A percentile compares a stretch with the other conserved stretches of the same genome.
Conservation (phyloP, 176 grass and related monocot species). For the Triticum turgidum region DNA sequence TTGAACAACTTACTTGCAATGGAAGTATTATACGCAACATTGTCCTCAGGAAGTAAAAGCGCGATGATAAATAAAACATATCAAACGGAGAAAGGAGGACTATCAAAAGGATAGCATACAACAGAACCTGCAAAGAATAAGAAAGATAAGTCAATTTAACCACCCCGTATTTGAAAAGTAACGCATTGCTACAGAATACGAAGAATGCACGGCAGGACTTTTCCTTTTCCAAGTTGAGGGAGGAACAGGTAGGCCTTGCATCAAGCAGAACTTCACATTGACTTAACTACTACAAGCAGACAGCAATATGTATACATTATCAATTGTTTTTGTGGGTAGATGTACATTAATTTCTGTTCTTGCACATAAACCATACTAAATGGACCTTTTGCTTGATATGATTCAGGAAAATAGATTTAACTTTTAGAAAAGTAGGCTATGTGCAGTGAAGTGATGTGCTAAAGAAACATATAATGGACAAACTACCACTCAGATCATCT, state of each 20-base stretch:
- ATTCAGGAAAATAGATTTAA: background rate
- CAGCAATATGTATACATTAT: background rate
- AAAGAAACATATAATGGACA: background rate
- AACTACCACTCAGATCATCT: background rate
- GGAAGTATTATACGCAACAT: conserved; percentile 86
- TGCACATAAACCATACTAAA: background rate
- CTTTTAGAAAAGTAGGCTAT: background rate
- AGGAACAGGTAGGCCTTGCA: background rate
- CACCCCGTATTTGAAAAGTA: background rate
- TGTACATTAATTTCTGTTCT: background rate
- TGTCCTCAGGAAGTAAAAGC: conserved; percentile 88
- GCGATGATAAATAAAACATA: conserved; percentile 88
- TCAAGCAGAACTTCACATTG: background rate
- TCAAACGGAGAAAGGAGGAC: conserved; percentile 94
- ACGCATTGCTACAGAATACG: background rate
- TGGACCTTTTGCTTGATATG: background rate
- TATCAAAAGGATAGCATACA: conserved; percentile 75
- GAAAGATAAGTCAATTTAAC: background rate
- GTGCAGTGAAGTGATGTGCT: background rate
- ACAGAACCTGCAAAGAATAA: conserved; percentile 59
- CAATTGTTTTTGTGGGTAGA: background rate
- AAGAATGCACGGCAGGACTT: background rate
- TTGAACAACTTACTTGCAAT: conserved; percentile 69
- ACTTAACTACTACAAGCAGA: background rate
- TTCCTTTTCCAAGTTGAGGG: background rate